Conservation (phyloP, 2,329 filamentous ascomycete species). For the Fusarium nygamai region DNA sequence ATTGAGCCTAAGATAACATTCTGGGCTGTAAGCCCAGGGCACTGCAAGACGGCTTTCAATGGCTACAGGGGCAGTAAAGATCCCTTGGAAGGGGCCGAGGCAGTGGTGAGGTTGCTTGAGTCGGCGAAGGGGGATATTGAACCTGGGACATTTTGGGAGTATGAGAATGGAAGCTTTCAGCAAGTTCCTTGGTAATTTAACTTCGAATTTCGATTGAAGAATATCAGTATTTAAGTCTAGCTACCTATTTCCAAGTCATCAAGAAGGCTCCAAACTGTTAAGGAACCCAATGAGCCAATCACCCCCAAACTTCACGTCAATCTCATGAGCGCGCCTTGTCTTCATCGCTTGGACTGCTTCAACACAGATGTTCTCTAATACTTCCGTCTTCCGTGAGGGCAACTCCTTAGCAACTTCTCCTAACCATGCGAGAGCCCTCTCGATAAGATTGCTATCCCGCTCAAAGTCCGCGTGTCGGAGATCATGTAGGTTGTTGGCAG, state of each 20-base stretch:
- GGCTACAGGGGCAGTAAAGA: background rate
- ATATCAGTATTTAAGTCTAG: background rate
- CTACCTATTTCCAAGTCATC: no score
- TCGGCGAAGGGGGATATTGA: background rate
- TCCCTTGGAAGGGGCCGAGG: background rate
- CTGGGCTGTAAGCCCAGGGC: constrained; percentile 7
- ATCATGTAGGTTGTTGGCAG: background rate
- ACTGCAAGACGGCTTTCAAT: constrained; percentile 17
- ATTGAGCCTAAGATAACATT: background rate
- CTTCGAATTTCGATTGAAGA: no score
- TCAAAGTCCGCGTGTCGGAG: background rate
- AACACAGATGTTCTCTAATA: background rate
- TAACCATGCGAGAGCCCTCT: background rate
- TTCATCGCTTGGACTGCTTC: background rate
- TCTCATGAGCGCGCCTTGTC: background rate
- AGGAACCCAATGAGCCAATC: background rate
- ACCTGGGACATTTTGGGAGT: constrained; percentile 13
- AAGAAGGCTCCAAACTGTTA: background rate
- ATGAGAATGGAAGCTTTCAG: background rate
- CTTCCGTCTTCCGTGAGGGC: background rate
- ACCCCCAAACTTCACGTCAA: background rate
- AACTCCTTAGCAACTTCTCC: background rate
- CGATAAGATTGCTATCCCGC: background rate
- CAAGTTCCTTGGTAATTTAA: background rate
- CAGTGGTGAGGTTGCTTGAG: constrained; percentile 1